A percentile compares a stretch with the other conserved stretches of the same genome.
Evolutionary conservation across 345 rosid species (phyloP).

Genomic region (Erodium maritimum): DNA sequence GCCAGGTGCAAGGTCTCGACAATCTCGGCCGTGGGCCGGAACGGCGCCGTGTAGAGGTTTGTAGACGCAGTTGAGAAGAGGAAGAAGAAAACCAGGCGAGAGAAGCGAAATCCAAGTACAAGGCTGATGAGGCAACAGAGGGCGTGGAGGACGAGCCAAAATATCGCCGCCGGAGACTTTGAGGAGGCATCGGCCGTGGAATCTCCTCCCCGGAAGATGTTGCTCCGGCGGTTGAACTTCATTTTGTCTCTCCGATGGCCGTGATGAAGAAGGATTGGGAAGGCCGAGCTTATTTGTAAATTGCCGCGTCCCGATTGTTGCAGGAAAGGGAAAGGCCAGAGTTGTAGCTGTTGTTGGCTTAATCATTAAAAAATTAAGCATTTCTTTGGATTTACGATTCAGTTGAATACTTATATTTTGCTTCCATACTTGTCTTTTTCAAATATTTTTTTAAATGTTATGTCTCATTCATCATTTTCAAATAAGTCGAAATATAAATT

Average conservation of each 20-base stretch:
- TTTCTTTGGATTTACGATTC: no score
- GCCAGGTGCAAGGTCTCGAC: conserved; percentile 10
- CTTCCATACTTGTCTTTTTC: no score
- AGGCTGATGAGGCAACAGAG: conserved; percentile 80
- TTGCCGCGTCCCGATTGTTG: no score
- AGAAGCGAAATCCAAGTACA: conserved; percentile 90
- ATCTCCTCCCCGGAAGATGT: conserved; percentile 60
- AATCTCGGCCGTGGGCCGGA: conserved; percentile 29
- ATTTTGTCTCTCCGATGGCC: conserved; percentile 12
- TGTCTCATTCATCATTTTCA: no score
- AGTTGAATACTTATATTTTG: no score
- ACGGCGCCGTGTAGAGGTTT: conserved; percentile 50
- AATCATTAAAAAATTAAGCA: no score
- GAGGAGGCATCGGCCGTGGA: conserved; percentile 39
- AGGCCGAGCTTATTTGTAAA: no score
- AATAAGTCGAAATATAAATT: no score
- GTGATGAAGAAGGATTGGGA: no score
- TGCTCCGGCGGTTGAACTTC: conserved; percentile 84
- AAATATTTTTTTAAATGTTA: no score
- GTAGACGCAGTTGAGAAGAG: conserved; percentile 56
- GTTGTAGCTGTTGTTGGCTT: no score
- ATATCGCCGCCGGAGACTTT: conserved; percentile 57
- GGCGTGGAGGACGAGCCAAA: conserved; percentile 71
- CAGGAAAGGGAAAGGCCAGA: no score
- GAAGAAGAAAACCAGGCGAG: conserved; percentile 85